Base-by-base conservation (phyloP, 1,284 basidiomycete species). In the Malassezia arunalokei region DNA sequence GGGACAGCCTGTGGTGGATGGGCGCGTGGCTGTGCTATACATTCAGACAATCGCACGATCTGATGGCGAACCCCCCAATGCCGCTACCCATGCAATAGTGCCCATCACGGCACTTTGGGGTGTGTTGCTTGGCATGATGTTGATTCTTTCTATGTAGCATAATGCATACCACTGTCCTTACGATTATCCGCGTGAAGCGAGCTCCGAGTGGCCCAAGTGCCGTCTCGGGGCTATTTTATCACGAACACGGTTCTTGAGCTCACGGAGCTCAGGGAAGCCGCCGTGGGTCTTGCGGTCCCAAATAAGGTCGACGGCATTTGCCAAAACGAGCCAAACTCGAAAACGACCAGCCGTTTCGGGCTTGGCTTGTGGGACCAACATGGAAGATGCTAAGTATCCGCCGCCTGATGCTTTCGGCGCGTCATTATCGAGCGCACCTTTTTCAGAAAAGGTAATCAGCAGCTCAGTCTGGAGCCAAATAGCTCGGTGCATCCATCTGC, bases 1-100 rank as follows among this genome's bases (percentile, higher is more conserved):
- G 38, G 82, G 81, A 2, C 64, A 75, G 12, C 82, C 81, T 46
- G 82, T 88, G 0, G 78, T 83, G 5, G 90, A 95, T 69, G 90
- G 91, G 0, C 76, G 89, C 5, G 83, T 94, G 0, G 88, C 87
- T 0, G 76, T 95, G 1, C 65, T 92, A 12, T 41, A 55, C 27
- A 43, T 55, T 2, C 24, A 45, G 11, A 46, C 48, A n/a, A 43
- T 54, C 5, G 15, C 27, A 33, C 40, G 47, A 27, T 47, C 40
- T 12, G 17, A 48, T 17, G 46, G 37, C 35, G 28, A 35, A 15
- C 33, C 11, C 11, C 33, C 11, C 33, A 35, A 15, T 15, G 33
- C 15, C 11, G 33, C 33, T 11, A 5, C 33, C 11, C 33, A 15
- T 5, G 20, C 4, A 4, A 4, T 24, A 4, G 2, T 24, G 20